Evolutionary conservation across 257 asterid species (phyloP).

Genomic region (Lavandula angustifolia): DNA sequence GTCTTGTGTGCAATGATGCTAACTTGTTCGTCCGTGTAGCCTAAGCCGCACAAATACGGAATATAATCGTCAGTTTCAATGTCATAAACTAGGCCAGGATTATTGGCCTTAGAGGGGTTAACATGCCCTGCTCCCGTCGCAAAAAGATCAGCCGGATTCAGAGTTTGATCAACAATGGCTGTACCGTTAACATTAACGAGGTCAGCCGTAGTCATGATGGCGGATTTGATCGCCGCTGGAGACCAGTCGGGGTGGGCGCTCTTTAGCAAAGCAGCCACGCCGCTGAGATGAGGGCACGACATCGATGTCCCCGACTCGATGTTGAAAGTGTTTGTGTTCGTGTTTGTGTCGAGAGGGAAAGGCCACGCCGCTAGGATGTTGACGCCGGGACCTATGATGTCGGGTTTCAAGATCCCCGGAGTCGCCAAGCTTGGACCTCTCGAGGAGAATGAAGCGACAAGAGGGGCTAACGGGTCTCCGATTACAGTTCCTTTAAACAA

Average conservation of each 20-base stretch:
- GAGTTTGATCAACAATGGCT: conserved; percentile 32
- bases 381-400: conserved; percentile 42
- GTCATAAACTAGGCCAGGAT: conserved; percentile 44
- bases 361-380: conserved; percentile 50
- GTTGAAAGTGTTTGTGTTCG: conserved; percentile 29
- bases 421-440: conserved; percentile 36
- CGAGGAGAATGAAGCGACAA: conserved; percentile 34
- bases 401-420: conserved; percentile 45
- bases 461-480: conserved; percentile 36
- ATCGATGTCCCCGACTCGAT: conserved; percentile 43
- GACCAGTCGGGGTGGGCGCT: conserved; percentile 44
- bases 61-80: conserved; percentile 32
- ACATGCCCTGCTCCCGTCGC: conserved; percentile 45
- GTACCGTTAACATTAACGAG: conserved; percentile 6
- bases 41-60: conserved; percentile 37
- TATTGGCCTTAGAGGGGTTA: conserved; percentile 40
- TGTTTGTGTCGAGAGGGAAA: conserved; percentile 13
- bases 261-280: conserved; percentile 39
- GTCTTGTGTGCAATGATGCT: conserved; percentile 21
- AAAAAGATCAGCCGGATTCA: conserved; percentile 29
- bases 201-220: conserved; percentile 40
- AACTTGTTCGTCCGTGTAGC: conserved; percentile 37
- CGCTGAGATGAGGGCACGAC: conserved; percentile 44
- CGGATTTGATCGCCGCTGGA: conserved; percentile 41
- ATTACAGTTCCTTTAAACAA: conserved; percentile 35